These are phyloP conservation scores for Lagenidium giganteum DNA, from an alignment of 352 stramenopile genomes.

Conservation along the genomic window DNA sequence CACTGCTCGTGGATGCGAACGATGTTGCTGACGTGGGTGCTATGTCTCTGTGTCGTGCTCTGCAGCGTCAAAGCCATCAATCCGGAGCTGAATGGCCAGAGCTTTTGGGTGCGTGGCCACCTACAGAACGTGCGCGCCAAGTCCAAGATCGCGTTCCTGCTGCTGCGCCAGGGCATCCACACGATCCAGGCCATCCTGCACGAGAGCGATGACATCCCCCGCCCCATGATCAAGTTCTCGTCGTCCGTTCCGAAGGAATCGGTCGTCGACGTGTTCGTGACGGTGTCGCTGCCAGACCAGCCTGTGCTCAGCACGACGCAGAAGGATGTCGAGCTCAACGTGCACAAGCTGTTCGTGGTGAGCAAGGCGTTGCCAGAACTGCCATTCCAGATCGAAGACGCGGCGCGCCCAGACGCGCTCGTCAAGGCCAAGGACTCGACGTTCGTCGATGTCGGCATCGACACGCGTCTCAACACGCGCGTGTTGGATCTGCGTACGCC, in stretches of 20 bases:
- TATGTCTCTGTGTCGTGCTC: conserved; percentile 27
- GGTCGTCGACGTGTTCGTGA: conserved; percentile 94
- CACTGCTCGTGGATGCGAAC: too few species aligned
- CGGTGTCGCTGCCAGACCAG: conserved; percentile 73
- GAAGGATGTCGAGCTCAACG: conserved; percentile 90
- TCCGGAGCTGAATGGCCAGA: conserved; percentile 67
- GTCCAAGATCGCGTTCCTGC: conserved; percentile 93
- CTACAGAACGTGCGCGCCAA: conserved; percentile 91
- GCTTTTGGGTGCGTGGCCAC: conserved; percentile 92
- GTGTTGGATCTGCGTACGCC: conserved; percentile 97
- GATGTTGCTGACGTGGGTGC: too few species aligned
- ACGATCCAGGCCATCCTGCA: conserved; percentile 91
- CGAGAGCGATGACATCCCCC: conserved; percentile 79
- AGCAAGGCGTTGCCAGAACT: conserved; percentile 88
- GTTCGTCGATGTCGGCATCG: conserved; percentile 84
- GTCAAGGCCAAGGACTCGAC: conserved; percentile 72
- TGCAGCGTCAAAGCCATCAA: conserved; percentile 47
- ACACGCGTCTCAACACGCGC: conserved; percentile 95
- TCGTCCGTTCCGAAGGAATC: conserved; percentile 91
- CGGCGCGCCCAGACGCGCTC: conserved; percentile 75
- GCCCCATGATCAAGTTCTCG: conserved; percentile 96
- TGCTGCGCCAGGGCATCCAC: conserved; percentile 91
- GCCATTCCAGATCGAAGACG: conserved; percentile 93
- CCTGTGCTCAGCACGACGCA: conserved; percentile 90
- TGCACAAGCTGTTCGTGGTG: conserved; percentile 93